These are phyloP conservation scores for Ogataea neopini DNA, from an alignment of 805 yeast genomes.

Conservation along the genomic window DNA sequence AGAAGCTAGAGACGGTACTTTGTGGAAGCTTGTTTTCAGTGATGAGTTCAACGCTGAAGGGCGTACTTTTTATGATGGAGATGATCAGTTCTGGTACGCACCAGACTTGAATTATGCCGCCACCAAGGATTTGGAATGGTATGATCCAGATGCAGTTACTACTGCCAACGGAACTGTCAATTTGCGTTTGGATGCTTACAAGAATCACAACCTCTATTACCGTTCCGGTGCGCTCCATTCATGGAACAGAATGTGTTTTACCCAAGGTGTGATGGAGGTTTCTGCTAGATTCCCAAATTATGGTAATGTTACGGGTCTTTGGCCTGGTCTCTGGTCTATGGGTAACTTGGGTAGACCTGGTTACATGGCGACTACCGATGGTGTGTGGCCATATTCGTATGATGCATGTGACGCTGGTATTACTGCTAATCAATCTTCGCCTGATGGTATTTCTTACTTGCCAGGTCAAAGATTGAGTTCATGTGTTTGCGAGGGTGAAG, in stretches of 20 bases:
- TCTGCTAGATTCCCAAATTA: slow-evolving; percentile 78
- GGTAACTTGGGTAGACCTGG: slow-evolving; percentile 95
- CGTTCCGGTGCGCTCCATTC: slow-evolving; percentile 90
- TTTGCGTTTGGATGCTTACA: slow-evolving; percentile 76
- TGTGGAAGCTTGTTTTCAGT: slow-evolving; percentile 78
- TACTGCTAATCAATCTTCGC: slow-evolving; percentile 87
- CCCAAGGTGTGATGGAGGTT: slow-evolving; percentile 78
- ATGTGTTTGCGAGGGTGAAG: slow-evolving; percentile 81
- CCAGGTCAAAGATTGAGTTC: slow-evolving; percentile 79
- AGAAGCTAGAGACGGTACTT: slow-evolving; percentile 57
- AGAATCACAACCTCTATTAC: slow-evolving; percentile 76
- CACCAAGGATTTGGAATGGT: slow-evolving; percentile 91
- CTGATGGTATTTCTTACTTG: slow-evolving; percentile 84
- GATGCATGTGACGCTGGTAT: slow-evolving; percentile 90
- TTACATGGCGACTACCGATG: slow-evolving; percentile 81
- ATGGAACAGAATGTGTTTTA: slow-evolving; percentile 90
- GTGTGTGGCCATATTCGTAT: slow-evolving; percentile 94
- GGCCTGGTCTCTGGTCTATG: slow-evolving; percentile 98
- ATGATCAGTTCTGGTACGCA: slow-evolving; percentile 90
- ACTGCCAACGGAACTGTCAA: slow-evolving; percentile 73
- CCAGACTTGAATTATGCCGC: slow-evolving; percentile 84
- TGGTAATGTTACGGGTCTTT: slow-evolving; percentile 77
- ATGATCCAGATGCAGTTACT: slow-evolving; percentile 84
- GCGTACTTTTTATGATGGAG: slow-evolving; percentile 85
- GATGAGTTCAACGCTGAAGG: slow-evolving; percentile 93